A percentile compares a stretch with the other conserved stretches of the same genome.
phyloP scores from a whole-genome alignment of 1,139 yeast species.

The Candida freyschussii region DNA sequence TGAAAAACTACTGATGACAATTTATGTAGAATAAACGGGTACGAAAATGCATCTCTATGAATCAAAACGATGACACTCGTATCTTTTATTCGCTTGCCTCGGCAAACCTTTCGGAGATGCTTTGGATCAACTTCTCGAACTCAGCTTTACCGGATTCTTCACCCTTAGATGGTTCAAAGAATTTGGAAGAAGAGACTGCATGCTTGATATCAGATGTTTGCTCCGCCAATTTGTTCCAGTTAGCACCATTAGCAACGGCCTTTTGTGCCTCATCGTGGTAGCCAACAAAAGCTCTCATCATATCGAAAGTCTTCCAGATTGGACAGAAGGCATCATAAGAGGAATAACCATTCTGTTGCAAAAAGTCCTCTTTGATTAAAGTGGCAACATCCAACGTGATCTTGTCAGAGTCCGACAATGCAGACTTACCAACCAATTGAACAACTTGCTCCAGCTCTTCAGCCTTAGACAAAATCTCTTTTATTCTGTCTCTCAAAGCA shows the following conservation, averaged over 20 bases:
- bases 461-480: constrained; percentile 91
- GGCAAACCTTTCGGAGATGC: constrained; percentile 86
- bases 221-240: constrained; percentile 89
- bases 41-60: too few relatives aligned
- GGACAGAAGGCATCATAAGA: constrained; percentile 99
- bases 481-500: constrained; percentile 79
- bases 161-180: constrained; percentile 93
- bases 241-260: constrained; percentile 90
- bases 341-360: constrained; percentile 98
- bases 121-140: constrained; percentile 68
- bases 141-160: constrained; percentile 69
- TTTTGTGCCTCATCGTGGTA: constrained; percentile 97
- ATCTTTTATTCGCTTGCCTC: constrained; percentile 88
- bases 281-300: constrained; percentile 92
- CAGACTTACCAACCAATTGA: constrained; percentile 97
- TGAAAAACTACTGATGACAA: too few relatives aligned
- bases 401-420: constrained; percentile 93
- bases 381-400: constrained; percentile 91
- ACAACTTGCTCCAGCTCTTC: constrained; percentile 99
- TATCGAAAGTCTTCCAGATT: constrained; percentile 96
- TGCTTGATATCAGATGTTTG: constrained; percentile 88
- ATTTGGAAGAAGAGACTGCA: constrained; percentile 89
- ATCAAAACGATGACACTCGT: too few relatives aligned
- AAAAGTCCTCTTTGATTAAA: constrained; percentile 92
- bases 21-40: too few relatives aligned